Base-by-base conservation (phyloP, 1,139 yeast species). In the Lodderomyces orthopsilosis region DNA sequence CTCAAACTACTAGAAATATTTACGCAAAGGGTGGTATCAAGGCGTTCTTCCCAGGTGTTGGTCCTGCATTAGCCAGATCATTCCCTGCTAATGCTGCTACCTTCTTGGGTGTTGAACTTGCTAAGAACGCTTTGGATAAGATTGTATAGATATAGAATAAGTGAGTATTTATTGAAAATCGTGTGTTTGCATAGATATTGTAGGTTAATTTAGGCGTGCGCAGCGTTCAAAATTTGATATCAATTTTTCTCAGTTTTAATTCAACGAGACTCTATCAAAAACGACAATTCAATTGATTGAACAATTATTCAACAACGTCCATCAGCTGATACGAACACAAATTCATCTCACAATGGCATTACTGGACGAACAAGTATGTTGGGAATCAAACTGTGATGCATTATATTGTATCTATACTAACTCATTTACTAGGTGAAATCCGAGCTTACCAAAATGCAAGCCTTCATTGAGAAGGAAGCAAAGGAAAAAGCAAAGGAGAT, bases 31-130 rank as follows among this genome's bases (percentile, higher is more conserved):
- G 93, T 35, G 98, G 98, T 22, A 53, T 90, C 53, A 85, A 83
- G 62, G 96, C 95, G 0, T 93, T 93, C 71, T 93, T 90, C 89
- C 98, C 98, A 1, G 98, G 98, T 47, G 76, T 93, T 26, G 98
- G 96, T 0, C 98, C 98, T 10, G 98, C 98, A 1, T 72, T 93
- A 58, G 81, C 90, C 36, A 80, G 98, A 63, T 85, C 96, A 22
- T 91, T 93, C 86, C 98, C 98, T 2, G 97, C 98, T 19, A 93
- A 93, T 63, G 98, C 98, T 15, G 98, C 98, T 17, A 91, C 98
- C 2, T 93, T 93, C 70, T 78, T 90, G 38, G 98, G 98, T 43
- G 98, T 93, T 37, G 98, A 93, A 63, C 60, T 91, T 46, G 90
- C 96, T 12, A 87, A 84, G 65, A 77, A 80, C 48, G 74, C 83